Conservation (phyloP, 148 eudicot species). For the Gaultheria prostrata region DNA sequence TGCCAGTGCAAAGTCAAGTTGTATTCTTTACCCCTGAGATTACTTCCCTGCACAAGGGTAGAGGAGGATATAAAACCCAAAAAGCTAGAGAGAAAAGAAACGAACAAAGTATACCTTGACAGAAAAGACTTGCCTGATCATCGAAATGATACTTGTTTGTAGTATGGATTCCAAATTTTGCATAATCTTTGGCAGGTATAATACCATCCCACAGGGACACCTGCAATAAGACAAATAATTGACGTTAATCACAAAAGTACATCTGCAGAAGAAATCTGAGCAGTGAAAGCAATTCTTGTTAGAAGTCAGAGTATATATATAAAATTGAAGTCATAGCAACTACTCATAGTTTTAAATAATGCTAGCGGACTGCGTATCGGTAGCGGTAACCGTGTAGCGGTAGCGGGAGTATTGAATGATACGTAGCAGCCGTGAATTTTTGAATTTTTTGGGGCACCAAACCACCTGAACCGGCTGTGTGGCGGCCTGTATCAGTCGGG, state of each 20-base stretch:
- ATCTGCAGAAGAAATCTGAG: background rate
- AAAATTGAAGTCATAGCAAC: background rate
- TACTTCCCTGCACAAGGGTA: conserved; percentile 56
- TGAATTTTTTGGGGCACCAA: too few species aligned
- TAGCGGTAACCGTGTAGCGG: too few species aligned
- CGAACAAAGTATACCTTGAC: background rate
- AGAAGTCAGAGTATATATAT: background rate
- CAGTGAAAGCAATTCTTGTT: too few species aligned
- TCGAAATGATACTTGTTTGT: conserved; percentile 76
- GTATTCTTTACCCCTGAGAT: conserved; percentile 69
- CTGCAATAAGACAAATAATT: conserved; percentile 29
- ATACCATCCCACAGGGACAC: conserved; percentile 93
- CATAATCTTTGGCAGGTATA: conserved; percentile 69
- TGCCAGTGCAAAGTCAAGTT: conserved; percentile 97
- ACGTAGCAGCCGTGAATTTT: too few species aligned
- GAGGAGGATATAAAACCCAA: background rate
- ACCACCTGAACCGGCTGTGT: too few species aligned
- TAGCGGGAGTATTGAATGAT: too few species aligned
- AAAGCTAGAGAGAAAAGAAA: background rate
- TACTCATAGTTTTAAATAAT: too few species aligned
- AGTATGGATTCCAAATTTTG: conserved; percentile 56
- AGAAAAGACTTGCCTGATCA: conserved; percentile 56
- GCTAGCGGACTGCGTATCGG: too few species aligned
- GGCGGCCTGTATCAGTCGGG: too few species aligned
- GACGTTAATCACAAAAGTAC: background rate